Conservation (phyloP, 1,284 basidiomycete species). For the Termitomyces sp. region DNA sequence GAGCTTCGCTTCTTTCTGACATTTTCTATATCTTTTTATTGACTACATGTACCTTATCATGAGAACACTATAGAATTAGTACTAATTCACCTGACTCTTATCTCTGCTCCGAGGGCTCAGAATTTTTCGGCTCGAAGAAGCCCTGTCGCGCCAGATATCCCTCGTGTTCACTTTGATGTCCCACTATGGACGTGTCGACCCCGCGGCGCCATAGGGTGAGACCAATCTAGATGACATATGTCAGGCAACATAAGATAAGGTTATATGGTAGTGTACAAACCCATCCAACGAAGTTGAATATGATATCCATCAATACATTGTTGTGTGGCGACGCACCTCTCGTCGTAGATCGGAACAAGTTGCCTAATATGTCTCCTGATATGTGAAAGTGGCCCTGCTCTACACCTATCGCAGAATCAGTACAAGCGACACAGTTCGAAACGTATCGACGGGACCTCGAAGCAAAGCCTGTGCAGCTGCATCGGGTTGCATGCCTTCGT, state of each 20-base stretch:
- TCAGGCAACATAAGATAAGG: neutral
- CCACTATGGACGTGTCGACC: slow-evolving; percentile 43
- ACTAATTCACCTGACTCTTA: neutral
- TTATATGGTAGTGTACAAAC: slow-evolving; percentile 25
- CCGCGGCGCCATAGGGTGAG: slow-evolving; percentile 47
- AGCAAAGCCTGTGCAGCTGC: slow-evolving; percentile 61
- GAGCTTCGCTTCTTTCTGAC: slow-evolving; percentile 72
- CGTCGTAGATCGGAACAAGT: slow-evolving; percentile 65
- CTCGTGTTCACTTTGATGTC: slow-evolving; percentile 43
- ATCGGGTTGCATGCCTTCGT: slow-evolving; percentile 65
- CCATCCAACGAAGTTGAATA: slow-evolving; percentile 35
- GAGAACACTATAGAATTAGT: slow-evolving; percentile 1
- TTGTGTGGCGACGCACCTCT: slow-evolving; percentile 67
- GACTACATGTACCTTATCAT: neutral
- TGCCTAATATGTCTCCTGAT: slow-evolving; percentile 64
- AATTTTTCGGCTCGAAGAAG: slow-evolving; percentile 21
- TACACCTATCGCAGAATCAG: slow-evolving; percentile 40
- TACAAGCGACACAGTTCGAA: neutral
- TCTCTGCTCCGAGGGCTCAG: slow-evolving; percentile 1
- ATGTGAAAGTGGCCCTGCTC: slow-evolving; percentile 74
- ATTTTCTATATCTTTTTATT: slow-evolving; percentile 14
- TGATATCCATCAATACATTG: slow-evolving; percentile 52
- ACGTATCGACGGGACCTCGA: slow-evolving; percentile 42
- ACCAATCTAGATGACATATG: slow-evolving; percentile 31
- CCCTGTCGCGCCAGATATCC: slow-evolving; percentile 35